Percentiles rank a stretch among this genome's conserved stretches.
Evolutionary conservation across 768 basidiomycete species (phyloP).

Genomic region (Russula abietina): DNA sequence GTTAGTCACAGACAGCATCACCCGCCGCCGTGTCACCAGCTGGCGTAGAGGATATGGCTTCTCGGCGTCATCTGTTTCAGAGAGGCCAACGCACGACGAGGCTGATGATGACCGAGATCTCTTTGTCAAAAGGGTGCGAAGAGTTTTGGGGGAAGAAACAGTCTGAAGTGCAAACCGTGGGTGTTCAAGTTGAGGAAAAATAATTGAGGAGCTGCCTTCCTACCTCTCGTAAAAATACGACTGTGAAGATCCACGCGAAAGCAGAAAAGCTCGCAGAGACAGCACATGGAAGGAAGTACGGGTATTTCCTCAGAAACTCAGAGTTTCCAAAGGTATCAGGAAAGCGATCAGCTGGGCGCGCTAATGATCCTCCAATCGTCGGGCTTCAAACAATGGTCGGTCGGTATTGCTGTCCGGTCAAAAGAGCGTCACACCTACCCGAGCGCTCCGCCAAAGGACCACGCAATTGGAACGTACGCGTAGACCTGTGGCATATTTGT

Average conservation of each 20-base stretch:
- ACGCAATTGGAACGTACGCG: constrained; percentile 55
- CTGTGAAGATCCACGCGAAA: constrained; percentile 47
- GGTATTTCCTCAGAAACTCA: constrained; percentile 57
- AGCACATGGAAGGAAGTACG: constrained; percentile 70
- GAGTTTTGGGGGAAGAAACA: constrained; percentile 13
- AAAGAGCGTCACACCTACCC: constrained; percentile 35
- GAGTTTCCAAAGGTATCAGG: constrained; percentile 54
- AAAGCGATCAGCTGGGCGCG: constrained; percentile 62
- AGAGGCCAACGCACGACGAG: neutral
- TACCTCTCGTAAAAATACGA: constrained; percentile 54
- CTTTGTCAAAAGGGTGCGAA: constrained; percentile 17
- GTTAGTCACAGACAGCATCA: constrained; percentile 59
- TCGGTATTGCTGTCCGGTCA: neutral
- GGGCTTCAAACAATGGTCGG: constrained; percentile 40
- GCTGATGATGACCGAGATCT: neutral
- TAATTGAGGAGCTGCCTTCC: constrained; percentile 23
- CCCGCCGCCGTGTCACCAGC: constrained; percentile 44
- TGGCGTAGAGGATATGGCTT: constrained; percentile 46
- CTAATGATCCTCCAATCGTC: constrained; percentile 58
- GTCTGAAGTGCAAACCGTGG: constrained; percentile 12
- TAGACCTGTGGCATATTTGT: constrained; percentile 66
- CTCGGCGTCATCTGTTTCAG: constrained; percentile 20
- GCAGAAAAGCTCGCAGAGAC: constrained; percentile 57
- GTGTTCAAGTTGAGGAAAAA: constrained; percentile 17
- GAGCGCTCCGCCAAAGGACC: constrained; percentile 41